phyloP scores from a whole-genome alignment of 306 rosid genomes.

The Dicorynia guianensis region DNA sequence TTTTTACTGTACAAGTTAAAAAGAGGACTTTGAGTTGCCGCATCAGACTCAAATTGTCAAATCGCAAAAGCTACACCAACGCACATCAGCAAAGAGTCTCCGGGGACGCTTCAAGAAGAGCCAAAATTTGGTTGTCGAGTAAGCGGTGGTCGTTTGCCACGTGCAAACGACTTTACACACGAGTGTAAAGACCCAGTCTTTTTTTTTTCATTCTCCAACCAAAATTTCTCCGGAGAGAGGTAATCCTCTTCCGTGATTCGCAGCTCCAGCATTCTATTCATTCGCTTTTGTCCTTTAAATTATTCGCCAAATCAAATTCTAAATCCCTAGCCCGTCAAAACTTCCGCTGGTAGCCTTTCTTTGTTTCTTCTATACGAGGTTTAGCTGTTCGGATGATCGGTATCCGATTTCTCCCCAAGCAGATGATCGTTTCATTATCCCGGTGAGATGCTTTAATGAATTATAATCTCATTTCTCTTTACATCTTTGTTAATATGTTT shows the following conservation, averaged over 20 bases:
- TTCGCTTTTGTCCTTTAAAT: background rate
- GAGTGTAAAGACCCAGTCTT: background rate
- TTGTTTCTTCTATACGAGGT: background rate
- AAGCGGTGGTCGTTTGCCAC: background rate
- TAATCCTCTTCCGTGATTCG: background rate
- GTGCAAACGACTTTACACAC: background rate
- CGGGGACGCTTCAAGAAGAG: no score
- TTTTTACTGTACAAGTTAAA: background rate
- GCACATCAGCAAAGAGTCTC: no score
- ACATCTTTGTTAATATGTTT: background rate
- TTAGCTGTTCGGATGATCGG: background rate
- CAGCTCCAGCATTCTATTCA: background rate
- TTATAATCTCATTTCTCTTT: background rate
- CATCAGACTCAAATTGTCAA: background rate
- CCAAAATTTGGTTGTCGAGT: background rate
- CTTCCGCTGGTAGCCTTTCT: background rate
- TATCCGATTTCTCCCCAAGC: slow-evolving; percentile 5
- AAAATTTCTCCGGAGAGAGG: background rate
- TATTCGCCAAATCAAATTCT: background rate
- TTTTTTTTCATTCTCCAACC: background rate
- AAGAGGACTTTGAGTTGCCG: background rate
- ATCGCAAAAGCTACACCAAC: no score
- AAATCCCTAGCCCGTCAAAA: background rate
- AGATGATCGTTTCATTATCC: slow-evolving; percentile 3
- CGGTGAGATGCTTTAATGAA: slow-evolving; percentile 22